These are phyloP conservation scores for Detonula confervacea DNA, from an alignment of 352 stramenopile genomes.

Conservation along the genomic window DNA sequence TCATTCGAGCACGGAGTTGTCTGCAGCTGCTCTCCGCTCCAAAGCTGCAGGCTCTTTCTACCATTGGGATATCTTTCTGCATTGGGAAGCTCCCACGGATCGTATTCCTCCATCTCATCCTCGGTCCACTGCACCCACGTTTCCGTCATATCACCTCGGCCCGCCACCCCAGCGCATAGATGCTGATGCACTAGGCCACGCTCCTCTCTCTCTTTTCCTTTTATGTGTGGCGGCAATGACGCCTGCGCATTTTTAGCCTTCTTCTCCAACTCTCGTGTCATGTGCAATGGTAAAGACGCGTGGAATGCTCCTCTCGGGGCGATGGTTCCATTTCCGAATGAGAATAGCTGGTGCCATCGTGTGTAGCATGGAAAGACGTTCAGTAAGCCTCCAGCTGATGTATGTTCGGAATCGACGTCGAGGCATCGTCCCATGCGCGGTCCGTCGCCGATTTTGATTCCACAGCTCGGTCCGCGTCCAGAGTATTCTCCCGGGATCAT, in stretches of 20 bases:
- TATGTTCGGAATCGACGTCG: slow-evolving; percentile 68
- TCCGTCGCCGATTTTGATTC: slow-evolving; percentile 72
- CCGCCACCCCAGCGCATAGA: slow-evolving; percentile 73
- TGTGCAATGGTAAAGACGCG: slow-evolving; percentile 65
- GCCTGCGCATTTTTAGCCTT: no score
- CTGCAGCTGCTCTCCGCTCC: slow-evolving; percentile 68
- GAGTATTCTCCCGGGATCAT: slow-evolving; percentile 71
- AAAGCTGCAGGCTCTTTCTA: slow-evolving; percentile 58
- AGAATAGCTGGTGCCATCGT: slow-evolving; percentile 82
- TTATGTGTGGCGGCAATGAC: no score
- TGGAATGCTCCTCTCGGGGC: slow-evolving; percentile 69
- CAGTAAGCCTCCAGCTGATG: slow-evolving; percentile 67
- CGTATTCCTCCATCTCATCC: slow-evolving; percentile 46
- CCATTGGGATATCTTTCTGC: slow-evolving; percentile 44
- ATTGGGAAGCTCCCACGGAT: slow-evolving; percentile 46
- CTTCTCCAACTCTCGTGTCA: slow-evolving; percentile 55
- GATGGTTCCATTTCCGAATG: slow-evolving; percentile 76
- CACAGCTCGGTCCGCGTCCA: slow-evolving; percentile 73
- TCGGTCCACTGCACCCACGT: slow-evolving; percentile 56
- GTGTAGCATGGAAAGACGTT: slow-evolving; percentile 80
- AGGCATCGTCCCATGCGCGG: slow-evolving; percentile 68
- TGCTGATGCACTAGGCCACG: slow-evolving; percentile 42
- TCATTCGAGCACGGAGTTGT: slow-evolving; percentile 74
- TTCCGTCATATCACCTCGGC: slow-evolving; percentile 64
- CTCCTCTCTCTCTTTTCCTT: slow-evolving; percentile 54